Conservation (phyloP, 2,329 filamentous ascomycete genomes). For the Fusarium bulbicola region DNA sequence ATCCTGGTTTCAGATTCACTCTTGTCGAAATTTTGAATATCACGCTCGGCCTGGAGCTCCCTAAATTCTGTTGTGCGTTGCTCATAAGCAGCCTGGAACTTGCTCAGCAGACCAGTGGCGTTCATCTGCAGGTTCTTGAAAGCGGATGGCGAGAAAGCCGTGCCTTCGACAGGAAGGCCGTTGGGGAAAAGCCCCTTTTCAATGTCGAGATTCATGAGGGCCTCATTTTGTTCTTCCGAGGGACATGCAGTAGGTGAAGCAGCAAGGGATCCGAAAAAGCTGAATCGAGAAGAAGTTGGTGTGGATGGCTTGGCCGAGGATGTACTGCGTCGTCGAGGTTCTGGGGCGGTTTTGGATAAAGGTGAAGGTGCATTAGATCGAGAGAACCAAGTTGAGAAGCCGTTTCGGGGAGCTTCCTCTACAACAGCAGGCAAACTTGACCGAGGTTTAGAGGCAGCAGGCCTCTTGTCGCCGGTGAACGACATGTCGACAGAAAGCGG, state of each 20-base stretch:
- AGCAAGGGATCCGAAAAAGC: slow-evolving; percentile 55
- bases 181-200: slow-evolving; percentile 62
- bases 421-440: slow-evolving; percentile 18
- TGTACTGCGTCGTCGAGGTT: slow-evolving; percentile 27
- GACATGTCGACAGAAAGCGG: slow-evolving; percentile 46
- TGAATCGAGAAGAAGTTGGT: slow-evolving; percentile 52
- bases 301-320: slow-evolving; percentile 47
- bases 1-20: slow-evolving; percentile 64
- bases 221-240: slow-evolving; percentile 55
- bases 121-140: slow-evolving; percentile 70
- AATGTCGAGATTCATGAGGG: slow-evolving; percentile 65
- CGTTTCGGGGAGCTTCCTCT: slow-evolving; percentile 31
- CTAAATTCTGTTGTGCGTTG: slow-evolving; percentile 59
- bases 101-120: slow-evolving; percentile 63
- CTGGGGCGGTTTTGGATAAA: slow-evolving; percentile 18
- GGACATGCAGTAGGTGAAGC: slow-evolving; percentile 53
- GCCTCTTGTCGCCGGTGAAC: slow-evolving; percentile 45
- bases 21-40: slow-evolving; percentile 62
- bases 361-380: slow-evolving; percentile 29
- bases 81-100: slow-evolving; percentile 68
- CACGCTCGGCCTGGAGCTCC: slow-evolving; percentile 63
- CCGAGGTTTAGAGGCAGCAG: slow-evolving; percentile 8
- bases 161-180: slow-evolving; percentile 52
- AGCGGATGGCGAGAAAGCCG: slow-evolving; percentile 65
- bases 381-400: slow-evolving; percentile 39